phyloP scores from a whole-genome alignment of 2,329 filamentous ascomycete genomes.

The Emmonsia crescens region DNA sequence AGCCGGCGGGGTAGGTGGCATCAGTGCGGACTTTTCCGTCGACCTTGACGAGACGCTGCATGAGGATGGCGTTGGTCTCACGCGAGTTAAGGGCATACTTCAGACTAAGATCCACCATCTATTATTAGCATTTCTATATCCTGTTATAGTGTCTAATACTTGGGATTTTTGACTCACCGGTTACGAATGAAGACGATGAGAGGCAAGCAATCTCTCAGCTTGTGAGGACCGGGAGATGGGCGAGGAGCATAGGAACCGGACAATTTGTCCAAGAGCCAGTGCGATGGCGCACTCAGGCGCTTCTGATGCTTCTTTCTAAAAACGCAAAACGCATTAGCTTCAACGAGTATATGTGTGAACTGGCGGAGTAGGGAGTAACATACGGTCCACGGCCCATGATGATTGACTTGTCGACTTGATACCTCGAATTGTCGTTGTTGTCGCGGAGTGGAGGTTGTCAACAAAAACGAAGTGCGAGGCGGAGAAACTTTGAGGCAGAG shows the following conservation, averaged over 20 bases:
- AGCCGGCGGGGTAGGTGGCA: slow-evolving; percentile 90
- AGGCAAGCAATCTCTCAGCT: slow-evolving; percentile 97
- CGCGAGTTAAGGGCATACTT: slow-evolving; percentile 99
- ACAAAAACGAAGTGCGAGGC: background rate
- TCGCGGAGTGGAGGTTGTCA: slow-evolving; percentile 9
- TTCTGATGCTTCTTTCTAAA: slow-evolving; percentile 98
- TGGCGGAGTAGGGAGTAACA: slow-evolving; percentile 24
- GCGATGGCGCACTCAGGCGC: slow-evolving; percentile 96
- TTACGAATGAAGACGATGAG: slow-evolving; percentile 95
- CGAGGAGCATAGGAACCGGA: slow-evolving; percentile 72
- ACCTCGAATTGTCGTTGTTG: slow-evolving; percentile 11
- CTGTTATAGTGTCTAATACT: background rate
- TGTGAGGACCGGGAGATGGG: slow-evolving; percentile 83
- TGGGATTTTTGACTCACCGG: slow-evolving; percentile 34
- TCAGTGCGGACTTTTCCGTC: slow-evolving; percentile 99
- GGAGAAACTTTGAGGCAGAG: background rate
- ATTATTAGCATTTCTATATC: slow-evolving; percentile 10
- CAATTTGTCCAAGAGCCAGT: slow-evolving; percentile 99
- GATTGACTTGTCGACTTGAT: slow-evolving; percentile 23
- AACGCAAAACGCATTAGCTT: slow-evolving; percentile 10
- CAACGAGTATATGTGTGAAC: background rate
- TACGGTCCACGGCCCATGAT: slow-evolving; percentile 50
- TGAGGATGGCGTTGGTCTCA: slow-evolving; percentile 94
- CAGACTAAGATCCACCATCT: slow-evolving; percentile 50
- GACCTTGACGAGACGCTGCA: slow-evolving; percentile 99